Percentiles rank a stretch among this genome's conserved stretches.
phyloP scores from a whole-genome alignment of 2,329 filamentous ascomycete species.

The Ascosphaera acerosa region DNA sequence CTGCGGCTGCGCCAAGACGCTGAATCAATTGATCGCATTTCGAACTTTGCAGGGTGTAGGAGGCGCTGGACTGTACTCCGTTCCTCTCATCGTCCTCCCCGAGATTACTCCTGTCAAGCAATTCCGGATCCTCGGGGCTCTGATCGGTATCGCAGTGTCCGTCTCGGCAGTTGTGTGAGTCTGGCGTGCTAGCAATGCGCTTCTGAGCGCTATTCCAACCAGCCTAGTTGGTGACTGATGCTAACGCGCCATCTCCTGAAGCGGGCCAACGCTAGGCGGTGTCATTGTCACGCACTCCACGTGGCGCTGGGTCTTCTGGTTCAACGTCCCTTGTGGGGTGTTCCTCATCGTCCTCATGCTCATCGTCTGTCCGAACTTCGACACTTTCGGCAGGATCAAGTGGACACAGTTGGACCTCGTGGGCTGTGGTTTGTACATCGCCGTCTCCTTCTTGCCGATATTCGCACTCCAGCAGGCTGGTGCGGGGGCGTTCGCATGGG shows the following conservation, averaged over 20 bases:
- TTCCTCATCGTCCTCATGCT: conserved; percentile 1
- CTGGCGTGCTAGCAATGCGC: too few species aligned
- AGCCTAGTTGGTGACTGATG: too few species aligned
- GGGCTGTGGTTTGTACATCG: conserved; percentile 9
- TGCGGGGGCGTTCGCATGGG: conserved; percentile 4
- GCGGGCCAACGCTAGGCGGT: conserved; percentile 8
- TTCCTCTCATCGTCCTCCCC: conserved; percentile 6
- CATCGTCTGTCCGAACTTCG: conserved; percentile 1
- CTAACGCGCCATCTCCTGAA: too few species aligned
- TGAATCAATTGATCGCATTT: conserved; percentile 11
- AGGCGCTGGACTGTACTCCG: conserved; percentile 8
- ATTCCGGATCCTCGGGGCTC: conserved; percentile 4
- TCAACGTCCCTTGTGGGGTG: conserved; percentile 5
- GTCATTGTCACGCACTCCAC: conserved; percentile 5
- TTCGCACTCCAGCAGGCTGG: conserved; percentile 6
- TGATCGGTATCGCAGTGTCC: background rate
- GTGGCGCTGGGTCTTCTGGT: conserved; percentile 8
- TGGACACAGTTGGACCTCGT: conserved; percentile 10
- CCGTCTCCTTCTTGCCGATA: conserved; percentile 5
- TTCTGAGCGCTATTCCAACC: too few species aligned
- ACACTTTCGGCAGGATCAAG: conserved; percentile 2
- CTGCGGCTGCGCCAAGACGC: conserved; percentile 14
- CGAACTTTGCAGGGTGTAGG: conserved; percentile 11
- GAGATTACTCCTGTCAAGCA: conserved; percentile 6
- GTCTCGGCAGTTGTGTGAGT: conserved; percentile 1